Conservation (phyloP, 441 rosid species). For the Mallotus japonicus region DNA sequence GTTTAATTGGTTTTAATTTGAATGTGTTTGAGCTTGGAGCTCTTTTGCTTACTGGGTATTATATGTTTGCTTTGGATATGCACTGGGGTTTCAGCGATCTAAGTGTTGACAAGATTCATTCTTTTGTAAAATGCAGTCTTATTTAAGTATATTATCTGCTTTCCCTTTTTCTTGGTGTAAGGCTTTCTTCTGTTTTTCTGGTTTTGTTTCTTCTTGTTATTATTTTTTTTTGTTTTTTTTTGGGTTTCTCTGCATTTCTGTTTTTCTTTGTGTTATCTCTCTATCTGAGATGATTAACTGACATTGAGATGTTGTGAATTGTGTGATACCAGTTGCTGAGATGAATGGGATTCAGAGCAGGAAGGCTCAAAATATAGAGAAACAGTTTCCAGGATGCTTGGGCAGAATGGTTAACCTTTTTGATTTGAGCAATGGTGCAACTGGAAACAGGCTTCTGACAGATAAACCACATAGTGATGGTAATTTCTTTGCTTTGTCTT, state of each 20-base stretch:
- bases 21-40: constrained; percentile 2
- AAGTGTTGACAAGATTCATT: background rate
- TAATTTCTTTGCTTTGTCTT: constrained; percentile 27
- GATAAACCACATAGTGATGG: constrained; percentile 70
- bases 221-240: background rate
- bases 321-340: constrained; percentile 42
- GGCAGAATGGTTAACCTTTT: constrained; percentile 85
- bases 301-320: constrained; percentile 15
- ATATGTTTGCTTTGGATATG: constrained; percentile 2
- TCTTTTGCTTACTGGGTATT: background rate
- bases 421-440: constrained; percentile 55
- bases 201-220: background rate
- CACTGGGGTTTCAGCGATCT: background rate
- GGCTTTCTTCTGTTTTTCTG: background rate
- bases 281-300: constrained; percentile 4
- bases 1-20: constrained; percentile 6
- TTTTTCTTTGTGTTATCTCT: background rate
- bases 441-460: constrained; percentile 69
- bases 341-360: constrained; percentile 53
- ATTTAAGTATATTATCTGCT: background rate
- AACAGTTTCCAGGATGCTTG: constrained; percentile 72
- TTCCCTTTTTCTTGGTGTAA: background rate
- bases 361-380: constrained; percentile 50
- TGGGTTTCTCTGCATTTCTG: background rate
- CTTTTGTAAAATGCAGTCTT: constrained; percentile 9